Base-by-base conservation (phyloP, 2,329 filamentous ascomycete species). In the Sclerotinia subarctica region DNA sequence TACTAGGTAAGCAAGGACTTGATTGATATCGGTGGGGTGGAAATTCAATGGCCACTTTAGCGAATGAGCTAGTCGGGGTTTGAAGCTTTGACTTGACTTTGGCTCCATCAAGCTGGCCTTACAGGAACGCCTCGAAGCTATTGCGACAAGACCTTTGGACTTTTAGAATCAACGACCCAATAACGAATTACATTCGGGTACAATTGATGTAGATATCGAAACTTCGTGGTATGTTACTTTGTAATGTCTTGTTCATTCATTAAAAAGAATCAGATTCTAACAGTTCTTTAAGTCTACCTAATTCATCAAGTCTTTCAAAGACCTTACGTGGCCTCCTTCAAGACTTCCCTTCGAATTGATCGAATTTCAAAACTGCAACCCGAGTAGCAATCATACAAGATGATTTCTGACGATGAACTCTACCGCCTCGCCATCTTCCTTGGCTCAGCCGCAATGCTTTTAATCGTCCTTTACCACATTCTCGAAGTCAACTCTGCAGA, bases 381-480 rank as follows among this genome's bases (percentile, higher is more conserved):
- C 13, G 56, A 53, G 38, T 7, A 54, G 6, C 29, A 19, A 24
- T n/a, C 49, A 66, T 46, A 76, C 83, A 91, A 76, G 60, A 99
- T 99, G 95, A 98, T 99, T 78, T 90, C 94, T 78, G 95, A 99
- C 87, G 83, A 86, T 79, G 89, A 95, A 73, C 89, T 99, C 76
- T 97, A 98, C 85, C 86, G 86, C 71, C 87, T 99, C 42, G 94
- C 95, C 79, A 89, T 98, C 79, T 94, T 97, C 79, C 91, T 99
- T 69, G 95, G 95, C 82, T 91, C 89, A 67, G 86, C 89, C 52
- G 88, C 94, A 71, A 94, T 98, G 92, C 83, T 97, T 56, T 85
- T 99, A 70, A 97, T 98, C 73, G 88, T 99, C 42, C 81, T 96
- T 38, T 98, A 99, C 81, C 93, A 98, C 80, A 98, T 96, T 82